These are phyloP conservation scores for Pyrrhoderma noxium DNA, from an alignment of 1,284 basidiomycete genomes.

Conservation along the genomic window DNA sequence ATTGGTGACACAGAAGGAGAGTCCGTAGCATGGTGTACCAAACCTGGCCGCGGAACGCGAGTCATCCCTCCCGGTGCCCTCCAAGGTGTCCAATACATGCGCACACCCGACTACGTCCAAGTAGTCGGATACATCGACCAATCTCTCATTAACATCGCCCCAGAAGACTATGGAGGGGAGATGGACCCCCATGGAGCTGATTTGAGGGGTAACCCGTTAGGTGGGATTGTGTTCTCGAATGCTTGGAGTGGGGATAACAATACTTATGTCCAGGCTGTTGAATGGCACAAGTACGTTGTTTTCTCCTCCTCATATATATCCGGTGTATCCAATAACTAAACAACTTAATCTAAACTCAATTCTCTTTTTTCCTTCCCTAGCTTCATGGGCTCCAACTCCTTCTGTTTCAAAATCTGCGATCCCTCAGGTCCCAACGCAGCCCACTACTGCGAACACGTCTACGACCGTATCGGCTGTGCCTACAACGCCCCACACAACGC, in stretches of 20 bases:
- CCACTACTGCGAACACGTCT: conserved; percentile 53
- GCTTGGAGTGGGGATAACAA: conserved; percentile 39
- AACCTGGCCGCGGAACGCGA: conserved; percentile 56
- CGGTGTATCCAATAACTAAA: no score
- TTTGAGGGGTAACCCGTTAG: conserved; percentile 45
- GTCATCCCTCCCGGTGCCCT: conserved; percentile 59
- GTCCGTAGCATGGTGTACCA: conserved; percentile 71
- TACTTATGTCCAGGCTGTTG: conserved; percentile 44
- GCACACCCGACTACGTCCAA: conserved; percentile 60
- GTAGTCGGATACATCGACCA: conserved; percentile 60
- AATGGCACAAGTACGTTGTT: conserved; percentile 64
- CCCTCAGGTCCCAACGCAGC: conserved; percentile 42
- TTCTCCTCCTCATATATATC: no score
- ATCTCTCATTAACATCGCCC: conserved; percentile 43
- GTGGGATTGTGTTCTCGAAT: conserved; percentile 47
- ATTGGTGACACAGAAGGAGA: conserved; percentile 62
- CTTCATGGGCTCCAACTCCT: conserved; percentile 53
- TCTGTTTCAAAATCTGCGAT: conserved; percentile 59
- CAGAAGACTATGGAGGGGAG: conserved; percentile 59
- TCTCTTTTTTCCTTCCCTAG: no score
- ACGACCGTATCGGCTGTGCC: conserved; percentile 60
- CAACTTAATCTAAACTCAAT: no score
- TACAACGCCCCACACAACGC: conserved; percentile 66
- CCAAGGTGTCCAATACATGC: conserved; percentile 57
- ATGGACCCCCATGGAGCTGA: conserved; percentile 58